These are phyloP conservation scores for Zea luxurians DNA, from an alignment of 176 grass and related monocot species.

Conservation along the genomic window DNA sequence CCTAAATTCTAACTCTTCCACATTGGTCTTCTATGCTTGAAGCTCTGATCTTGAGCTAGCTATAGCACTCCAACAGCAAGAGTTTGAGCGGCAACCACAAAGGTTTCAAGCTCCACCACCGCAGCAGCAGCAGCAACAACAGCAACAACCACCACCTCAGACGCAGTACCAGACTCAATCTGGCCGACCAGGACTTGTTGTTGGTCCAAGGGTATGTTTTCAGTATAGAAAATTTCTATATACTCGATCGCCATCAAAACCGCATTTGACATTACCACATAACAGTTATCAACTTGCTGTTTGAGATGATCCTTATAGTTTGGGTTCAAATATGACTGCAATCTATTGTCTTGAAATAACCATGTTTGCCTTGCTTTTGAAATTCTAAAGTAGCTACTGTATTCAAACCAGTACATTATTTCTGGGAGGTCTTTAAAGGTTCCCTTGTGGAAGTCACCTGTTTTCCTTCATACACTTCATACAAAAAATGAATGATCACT, in stretches of 20 bases:
- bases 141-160: slow-evolving; percentile 36
- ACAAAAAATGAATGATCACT: background rate
- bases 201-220: slow-evolving; percentile 79
- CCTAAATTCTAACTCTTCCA: background rate
- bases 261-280: background rate
- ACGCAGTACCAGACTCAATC: slow-evolving; percentile 48
- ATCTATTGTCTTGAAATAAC: background rate
- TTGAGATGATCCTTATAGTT: slow-evolving; percentile 7
- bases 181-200: slow-evolving; percentile 59
- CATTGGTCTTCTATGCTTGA: slow-evolving; percentile 29
- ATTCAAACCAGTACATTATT: background rate
- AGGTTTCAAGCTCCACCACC: slow-evolving; percentile 32
- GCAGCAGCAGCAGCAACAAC: slow-evolving; percentile 40
- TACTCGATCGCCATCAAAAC: background rate
- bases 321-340: background rate
- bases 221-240: background rate
- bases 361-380: background rate
- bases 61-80: slow-evolving; percentile 93
- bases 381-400: slow-evolving; percentile 27
- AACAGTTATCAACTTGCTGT: background rate
- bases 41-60: slow-evolving; percentile 92
- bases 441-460: background rate
- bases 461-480: background rate
- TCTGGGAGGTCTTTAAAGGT: background rate
- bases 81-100: slow-evolving; percentile 70